These are phyloP conservation scores for Phaeosphaeriaceae sp. DNA, from an alignment of 2,329 filamentous ascomycete genomes.

Conservation along the genomic window DNA sequence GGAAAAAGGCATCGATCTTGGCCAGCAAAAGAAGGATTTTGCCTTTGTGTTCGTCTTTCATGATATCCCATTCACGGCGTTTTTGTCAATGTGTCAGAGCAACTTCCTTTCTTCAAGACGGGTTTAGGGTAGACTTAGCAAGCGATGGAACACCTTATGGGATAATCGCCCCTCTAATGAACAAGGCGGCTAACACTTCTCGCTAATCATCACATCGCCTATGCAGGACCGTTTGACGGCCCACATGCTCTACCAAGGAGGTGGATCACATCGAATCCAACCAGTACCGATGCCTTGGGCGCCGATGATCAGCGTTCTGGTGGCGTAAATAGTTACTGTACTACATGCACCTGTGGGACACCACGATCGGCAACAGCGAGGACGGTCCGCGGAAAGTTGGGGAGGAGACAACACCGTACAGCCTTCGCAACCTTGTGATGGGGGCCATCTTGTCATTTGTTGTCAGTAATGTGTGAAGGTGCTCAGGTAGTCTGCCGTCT, in stretches of 20 bases:
- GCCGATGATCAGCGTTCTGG: neutral
- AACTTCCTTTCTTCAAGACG: neutral
- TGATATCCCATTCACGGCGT: neutral
- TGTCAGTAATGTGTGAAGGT: no score
- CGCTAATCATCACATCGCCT: neutral
- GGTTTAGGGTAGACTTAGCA: neutral
- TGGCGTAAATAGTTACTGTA: neutral
- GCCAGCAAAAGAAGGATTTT: neutral
- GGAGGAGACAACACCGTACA: no score
- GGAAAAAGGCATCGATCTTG: neutral
- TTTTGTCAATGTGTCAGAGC: neutral
- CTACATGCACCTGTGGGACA: neutral
- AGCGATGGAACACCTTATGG: neutral
- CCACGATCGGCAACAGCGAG: neutral
- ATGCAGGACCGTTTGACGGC: neutral
- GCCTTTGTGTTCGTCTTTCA: neutral
- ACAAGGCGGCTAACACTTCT: neutral
- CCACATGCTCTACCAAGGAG: neutral
- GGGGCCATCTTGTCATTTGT: no score
- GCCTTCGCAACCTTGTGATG: no score
- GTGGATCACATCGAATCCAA: neutral
- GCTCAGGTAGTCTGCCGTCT: no score
- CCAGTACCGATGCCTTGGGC: neutral
- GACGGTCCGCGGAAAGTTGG: neutral
- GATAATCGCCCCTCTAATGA: neutral